Evolutionary conservation across 768 basidiomycete genomes (phyloP).

Genomic region (Agrocybe praecox): DNA sequence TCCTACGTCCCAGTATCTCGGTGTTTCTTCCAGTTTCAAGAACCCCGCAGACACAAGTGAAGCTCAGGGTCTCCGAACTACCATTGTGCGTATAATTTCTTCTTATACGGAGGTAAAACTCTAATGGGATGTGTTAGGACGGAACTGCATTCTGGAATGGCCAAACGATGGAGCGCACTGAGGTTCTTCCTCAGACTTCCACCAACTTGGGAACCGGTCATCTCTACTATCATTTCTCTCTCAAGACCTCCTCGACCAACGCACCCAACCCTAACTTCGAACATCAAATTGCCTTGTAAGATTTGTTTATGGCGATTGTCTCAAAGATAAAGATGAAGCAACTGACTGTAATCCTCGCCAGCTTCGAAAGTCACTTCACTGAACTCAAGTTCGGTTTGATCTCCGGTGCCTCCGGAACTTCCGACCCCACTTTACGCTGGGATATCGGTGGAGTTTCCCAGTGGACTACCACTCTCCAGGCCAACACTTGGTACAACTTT

Average conservation of each 20-base stretch:
- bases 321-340: too few relatives aligned
- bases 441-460: constrained; percentile 21
- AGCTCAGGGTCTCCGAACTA: constrained; percentile 20
- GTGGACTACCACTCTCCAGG: constrained; percentile 18
- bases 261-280: constrained; percentile 20
- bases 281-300: constrained; percentile 22
- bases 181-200: constrained; percentile 19
- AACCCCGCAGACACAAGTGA: constrained; percentile 21
- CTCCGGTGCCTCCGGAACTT: constrained; percentile 17
- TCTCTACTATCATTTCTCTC: constrained; percentile 22
- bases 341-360: not conserved
- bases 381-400: constrained; percentile 21
- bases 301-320: not conserved
- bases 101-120: not conserved
- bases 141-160: constrained; percentile 23
- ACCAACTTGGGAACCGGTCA: constrained; percentile 21
- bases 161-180: constrained; percentile 22
- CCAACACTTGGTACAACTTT: constrained; percentile 25
- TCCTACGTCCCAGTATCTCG: constrained; percentile 17
- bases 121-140: constrained; percentile 3
- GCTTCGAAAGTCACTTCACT: constrained; percentile 23
- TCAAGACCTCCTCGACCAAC: constrained; percentile 17
- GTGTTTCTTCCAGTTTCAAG: constrained; percentile 18
- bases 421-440: constrained; percentile 19
- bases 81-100: constrained; percentile 9